Base-by-base conservation (phyloP, 2,329 filamentous ascomycete species). In the Monilinia vaccinii-corymbosi region DNA sequence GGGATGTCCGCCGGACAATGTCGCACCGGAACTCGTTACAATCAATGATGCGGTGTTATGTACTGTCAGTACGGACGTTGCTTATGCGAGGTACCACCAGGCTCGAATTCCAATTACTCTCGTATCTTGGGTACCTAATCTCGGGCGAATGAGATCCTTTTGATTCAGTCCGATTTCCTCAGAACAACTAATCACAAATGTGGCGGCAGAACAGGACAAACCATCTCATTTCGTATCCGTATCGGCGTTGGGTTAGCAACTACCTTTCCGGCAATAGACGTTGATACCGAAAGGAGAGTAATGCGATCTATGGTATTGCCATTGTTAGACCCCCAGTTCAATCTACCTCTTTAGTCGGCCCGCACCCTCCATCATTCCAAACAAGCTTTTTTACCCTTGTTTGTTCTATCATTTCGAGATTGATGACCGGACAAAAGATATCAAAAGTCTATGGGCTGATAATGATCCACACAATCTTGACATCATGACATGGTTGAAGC, bases 1-100 rank as follows among this genome's bases (percentile, higher is more conserved):
- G 57, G 57, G 57, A 60, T 60, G 57, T 60, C 57, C 57, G 57
- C 51, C 57, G 57, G 57, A 60, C 57, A 60, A 55, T 55, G 57
- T 60, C 42, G 32, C 32, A 60, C 57, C 57, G 57, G 57, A 60
- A 42, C 49, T 60, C 28, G 51, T 36, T 60, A 60, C 48, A 55
- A 45, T 44, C 49, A 48, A 36, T 55, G 34, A 42, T 60, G 49
- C 44, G 42, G 57, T 60, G 51, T 36, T 44, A 53, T 59, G 40
- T 46, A 59, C 56, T 51, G 48, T 55, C 34, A 60, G 50, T 60
- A 60, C 57, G 57, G 57, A 60, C 49, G 57, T 55, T 60, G 32
- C 57, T 60, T 60, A 60, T 53, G 44, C 57, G 38, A 55, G n/a
- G 51, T 47, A 45, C 25, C 38, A 55, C 28, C 49, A 47, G 8